These are phyloP conservation scores for Steccherinum ochraceum DNA, from an alignment of 768 basidiomycete species.

Conservation along the genomic window DNA sequence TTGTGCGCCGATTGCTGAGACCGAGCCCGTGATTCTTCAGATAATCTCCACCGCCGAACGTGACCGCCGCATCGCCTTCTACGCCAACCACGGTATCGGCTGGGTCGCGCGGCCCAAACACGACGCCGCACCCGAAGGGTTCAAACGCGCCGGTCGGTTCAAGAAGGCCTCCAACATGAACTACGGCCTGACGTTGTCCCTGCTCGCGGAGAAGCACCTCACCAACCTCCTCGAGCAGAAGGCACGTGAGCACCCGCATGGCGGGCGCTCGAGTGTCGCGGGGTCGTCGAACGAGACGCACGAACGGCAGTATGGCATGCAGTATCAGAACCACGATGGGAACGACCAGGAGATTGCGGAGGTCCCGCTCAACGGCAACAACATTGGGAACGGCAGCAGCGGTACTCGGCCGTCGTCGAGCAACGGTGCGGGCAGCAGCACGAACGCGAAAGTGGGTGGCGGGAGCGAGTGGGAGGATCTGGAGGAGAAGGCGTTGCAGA, in stretches of 20 bases:
- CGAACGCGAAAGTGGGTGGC: neutral
- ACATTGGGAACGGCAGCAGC: constrained; percentile 10
- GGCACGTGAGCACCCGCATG: constrained; percentile 9
- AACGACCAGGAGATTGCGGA: constrained; percentile 41
- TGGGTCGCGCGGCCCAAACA: constrained; percentile 57
- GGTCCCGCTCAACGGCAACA: constrained; percentile 15
- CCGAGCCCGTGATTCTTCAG: constrained; percentile 6
- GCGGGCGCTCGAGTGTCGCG: neutral
- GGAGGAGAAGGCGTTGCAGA: constrained; percentile 43
- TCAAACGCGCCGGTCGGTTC: constrained; percentile 44
- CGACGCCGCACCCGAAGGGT: constrained; percentile 31
- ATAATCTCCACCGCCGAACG: constrained; percentile 38
- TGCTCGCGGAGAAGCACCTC: constrained; percentile 30
- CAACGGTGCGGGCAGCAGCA: neutral
- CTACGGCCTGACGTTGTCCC: constrained; percentile 29
- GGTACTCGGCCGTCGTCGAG: constrained; percentile 14
- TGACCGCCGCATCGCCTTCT: constrained; percentile 42
- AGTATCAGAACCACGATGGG: constrained; percentile 60
- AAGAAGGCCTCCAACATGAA: constrained; percentile 50
- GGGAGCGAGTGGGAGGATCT: constrained; percentile 26
- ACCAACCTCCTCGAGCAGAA: constrained; percentile 20
- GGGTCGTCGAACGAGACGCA: neutral
- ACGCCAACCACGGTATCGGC: constrained; percentile 51
- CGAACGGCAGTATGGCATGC: constrained; percentile 45
- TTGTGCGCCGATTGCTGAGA: neutral